Conservation (phyloP, 768 basidiomycete species). For the Kwoniella pini region DNA sequence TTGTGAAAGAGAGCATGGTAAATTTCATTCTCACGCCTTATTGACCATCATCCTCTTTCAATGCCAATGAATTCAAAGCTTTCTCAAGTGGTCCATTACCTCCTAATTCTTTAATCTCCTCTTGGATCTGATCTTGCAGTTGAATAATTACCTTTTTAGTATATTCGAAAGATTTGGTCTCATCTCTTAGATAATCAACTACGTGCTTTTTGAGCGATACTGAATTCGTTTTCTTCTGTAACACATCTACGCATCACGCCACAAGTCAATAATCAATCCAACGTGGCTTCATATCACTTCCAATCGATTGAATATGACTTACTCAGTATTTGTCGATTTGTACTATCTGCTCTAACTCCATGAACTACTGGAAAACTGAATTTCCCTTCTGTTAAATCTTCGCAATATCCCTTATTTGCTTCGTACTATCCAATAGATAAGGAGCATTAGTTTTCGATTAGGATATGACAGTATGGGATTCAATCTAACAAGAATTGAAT, state of each 20-base stretch:
- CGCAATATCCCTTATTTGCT: conserved; percentile 71
- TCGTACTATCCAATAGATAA: conserved; percentile 63
- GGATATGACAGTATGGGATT: background rate
- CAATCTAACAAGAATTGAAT: background rate
- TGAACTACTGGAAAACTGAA: conserved; percentile 97
- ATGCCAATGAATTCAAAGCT: conserved; percentile 11
- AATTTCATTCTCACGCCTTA: no score
- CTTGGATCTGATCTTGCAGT: conserved; percentile 67
- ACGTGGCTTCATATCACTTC: background rate
- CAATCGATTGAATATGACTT: conserved; percentile 45
- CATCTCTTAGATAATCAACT: conserved; percentile 72
- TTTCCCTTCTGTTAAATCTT: conserved; percentile 94
- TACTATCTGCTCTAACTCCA: conserved; percentile 73
- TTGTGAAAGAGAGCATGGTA: no score
- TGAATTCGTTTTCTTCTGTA: conserved; percentile 82
- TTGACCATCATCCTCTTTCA: conserved; percentile 1
- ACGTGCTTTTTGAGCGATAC: conserved; percentile 77
- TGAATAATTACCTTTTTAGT: conserved; percentile 68
- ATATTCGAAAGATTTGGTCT: conserved; percentile 84
- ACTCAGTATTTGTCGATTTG: conserved; percentile 83
- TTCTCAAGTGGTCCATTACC: conserved; percentile 66
- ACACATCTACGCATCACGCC: conserved; percentile 63
- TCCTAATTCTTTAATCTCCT: conserved; percentile 71
- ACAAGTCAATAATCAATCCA: background rate
- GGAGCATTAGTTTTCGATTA: background rate